These are phyloP conservation scores for Backusella psychrophila DNA, from an alignment of 192 early-diverging fungal species.

Conservation along the genomic window DNA sequence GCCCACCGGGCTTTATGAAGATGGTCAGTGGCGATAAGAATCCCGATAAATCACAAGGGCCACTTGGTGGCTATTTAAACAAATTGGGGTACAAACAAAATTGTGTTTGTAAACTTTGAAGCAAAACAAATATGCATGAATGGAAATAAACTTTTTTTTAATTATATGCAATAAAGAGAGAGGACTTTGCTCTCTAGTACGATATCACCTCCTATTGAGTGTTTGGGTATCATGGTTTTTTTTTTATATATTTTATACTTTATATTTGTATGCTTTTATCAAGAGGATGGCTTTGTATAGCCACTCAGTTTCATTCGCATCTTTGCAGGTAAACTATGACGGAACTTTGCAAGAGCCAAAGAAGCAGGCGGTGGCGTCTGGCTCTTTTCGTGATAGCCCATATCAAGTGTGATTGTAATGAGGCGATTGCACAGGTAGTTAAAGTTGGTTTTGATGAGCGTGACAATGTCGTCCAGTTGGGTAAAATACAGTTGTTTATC, in stretches of 20 bases:
- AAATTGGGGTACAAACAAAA: constrained; percentile 35
- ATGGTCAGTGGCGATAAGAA: constrained; percentile 76
- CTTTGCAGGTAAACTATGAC: constrained; percentile 22
- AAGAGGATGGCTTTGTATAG: not conserved
- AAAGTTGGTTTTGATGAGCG: constrained; percentile 61
- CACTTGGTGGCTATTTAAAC: constrained; percentile 76
- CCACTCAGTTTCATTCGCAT: constrained; percentile 30
- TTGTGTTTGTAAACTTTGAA: not conserved
- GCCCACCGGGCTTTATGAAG: constrained; percentile 70
- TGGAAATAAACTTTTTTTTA: not conserved
- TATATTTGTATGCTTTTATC: not conserved
- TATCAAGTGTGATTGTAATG: constrained; percentile 66
- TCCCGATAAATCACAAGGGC: constrained; percentile 79
- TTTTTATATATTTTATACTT: not conserved
- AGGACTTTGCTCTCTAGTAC: too few relatives aligned
- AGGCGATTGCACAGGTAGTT: constrained; percentile 58
- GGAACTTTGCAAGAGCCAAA: not conserved
- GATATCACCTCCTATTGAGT: not conserved
- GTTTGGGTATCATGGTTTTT: not conserved
- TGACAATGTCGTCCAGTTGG: constrained; percentile 60
- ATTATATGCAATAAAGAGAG: not conserved
- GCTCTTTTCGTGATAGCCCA: constrained; percentile 39
- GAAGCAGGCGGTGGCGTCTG: too few relatives aligned
- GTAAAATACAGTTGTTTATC: constrained; percentile 60
- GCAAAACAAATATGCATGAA: not conserved